Evolutionary conservation across 192 early-diverging fungal genomes (phyloP), one percentile per base, ranked within the genome.

Genomic region (Podila epicladia): DNA sequence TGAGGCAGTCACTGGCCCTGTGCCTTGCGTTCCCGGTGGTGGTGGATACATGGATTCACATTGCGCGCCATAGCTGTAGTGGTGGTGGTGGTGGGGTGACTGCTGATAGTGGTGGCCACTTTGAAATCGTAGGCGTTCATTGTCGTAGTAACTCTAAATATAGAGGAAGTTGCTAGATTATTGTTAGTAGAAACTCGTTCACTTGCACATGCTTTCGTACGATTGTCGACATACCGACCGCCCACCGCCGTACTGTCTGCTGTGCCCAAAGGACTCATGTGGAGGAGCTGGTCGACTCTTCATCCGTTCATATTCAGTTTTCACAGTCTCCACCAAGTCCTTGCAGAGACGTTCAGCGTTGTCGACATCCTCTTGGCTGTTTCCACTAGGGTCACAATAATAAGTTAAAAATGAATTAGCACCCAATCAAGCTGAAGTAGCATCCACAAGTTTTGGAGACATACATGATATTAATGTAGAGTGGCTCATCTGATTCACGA

Each of bases 401-500:
- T 48, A n/a, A 31, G 32, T n/a, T 61, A 26, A 17, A 6, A 13
- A 6, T 28, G 2, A 4, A 33, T 67, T 1, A 69, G 35, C 49
- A 49, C 26, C 28, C 15, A 45, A 15, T 17, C 41, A 45, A 17
- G 41, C 1, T 17, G 41, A 45, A 45, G 17, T 4, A 2, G 31
- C n/a, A 31, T 12, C 33, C 41, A 12, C 20, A 29, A 41, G 33
- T 35, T 59, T 57, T 29, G 9, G 7, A 63, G 20, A 82, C 89
- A 80, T 87, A 94, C 90, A 92, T 89, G 20, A 97, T 91, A 73
- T 94, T 89, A 33, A 97, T 87, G 71, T 95, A 91, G 67, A 97
- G 87, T 8, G 93, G 90, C 67, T 97, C 96, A 26, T 87, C 83
- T 9, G 92, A 76, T 53, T 95, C 95, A 8, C 82, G 67, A 4